phyloP scores from a whole-genome alignment of 1,139 yeast species.

The Wickerhamomyces sp. region DNA sequence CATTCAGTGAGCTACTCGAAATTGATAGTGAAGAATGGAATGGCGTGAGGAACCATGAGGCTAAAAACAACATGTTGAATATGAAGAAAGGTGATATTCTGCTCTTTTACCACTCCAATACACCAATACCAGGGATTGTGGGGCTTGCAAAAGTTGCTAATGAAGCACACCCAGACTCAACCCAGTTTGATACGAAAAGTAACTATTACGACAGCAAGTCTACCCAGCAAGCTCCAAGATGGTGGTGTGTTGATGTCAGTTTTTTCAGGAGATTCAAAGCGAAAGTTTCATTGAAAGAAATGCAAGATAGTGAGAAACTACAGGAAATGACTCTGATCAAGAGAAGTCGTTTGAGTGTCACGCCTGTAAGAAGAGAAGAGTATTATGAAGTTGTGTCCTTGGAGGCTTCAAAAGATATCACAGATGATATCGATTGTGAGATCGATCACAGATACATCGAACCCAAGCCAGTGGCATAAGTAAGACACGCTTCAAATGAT shows the following conservation, averaged over 20 bases:
- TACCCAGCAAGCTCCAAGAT: conserved; percentile 34
- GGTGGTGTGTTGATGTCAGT: conserved; percentile 51
- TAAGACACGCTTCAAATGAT: conserved; percentile 1
- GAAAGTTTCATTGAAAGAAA: conserved; percentile 33
- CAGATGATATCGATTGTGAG: conserved; percentile 31
- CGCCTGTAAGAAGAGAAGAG: conserved; percentile 38
- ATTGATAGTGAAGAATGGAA: conserved; percentile 44
- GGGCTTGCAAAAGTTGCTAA: conserved; percentile 38
- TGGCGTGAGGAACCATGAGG: conserved; percentile 53
- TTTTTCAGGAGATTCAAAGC: conserved; percentile 37
- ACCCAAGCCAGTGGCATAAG: too few relatives aligned
- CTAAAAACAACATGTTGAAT: conserved; percentile 41
- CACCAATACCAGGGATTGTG: conserved; percentile 47
- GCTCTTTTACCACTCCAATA: conserved; percentile 49
- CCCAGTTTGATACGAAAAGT: conserved; percentile 34
- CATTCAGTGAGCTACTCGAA: conserved; percentile 36
- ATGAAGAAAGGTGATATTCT: conserved; percentile 42
- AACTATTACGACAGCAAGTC: conserved; percentile 45
- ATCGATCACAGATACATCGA: conserved; percentile 14
- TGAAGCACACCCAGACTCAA: conserved; percentile 38
- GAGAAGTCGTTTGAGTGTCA: conserved; percentile 44
- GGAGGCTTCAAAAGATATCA: conserved; percentile 23
- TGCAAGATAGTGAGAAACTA: conserved; percentile 29
- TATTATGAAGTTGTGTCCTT: conserved; percentile 34
- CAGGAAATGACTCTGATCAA: conserved; percentile 39